Evolutionary conservation across 768 basidiomycete species (phyloP).

Genomic region (Antrodiella citrinella): DNA sequence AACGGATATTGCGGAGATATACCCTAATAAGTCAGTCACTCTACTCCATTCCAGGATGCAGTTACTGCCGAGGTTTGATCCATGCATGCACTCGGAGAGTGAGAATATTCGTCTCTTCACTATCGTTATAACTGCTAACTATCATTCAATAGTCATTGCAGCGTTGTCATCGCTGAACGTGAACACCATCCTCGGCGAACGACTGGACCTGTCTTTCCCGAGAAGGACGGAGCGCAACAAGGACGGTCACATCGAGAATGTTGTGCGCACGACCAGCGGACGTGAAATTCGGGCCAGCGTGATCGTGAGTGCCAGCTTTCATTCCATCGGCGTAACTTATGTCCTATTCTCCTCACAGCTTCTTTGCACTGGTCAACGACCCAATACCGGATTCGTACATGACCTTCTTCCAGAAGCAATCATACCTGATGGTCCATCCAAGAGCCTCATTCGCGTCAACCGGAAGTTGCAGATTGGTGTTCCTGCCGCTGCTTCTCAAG

Average conservation of each 20-base stretch:
- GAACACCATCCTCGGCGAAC: slow-evolving; percentile 43
- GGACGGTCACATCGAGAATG: slow-evolving; percentile 12
- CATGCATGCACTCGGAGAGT: slow-evolving; percentile 46
- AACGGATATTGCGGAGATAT: slow-evolving; percentile 48
- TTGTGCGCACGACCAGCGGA: slow-evolving; percentile 42
- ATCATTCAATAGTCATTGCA: slow-evolving; percentile 12
- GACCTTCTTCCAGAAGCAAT: slow-evolving; percentile 13
- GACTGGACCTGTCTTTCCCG: slow-evolving; percentile 36
- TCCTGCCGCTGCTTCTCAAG: not conserved
- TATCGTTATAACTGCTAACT: not conserved
- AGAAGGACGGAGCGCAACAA: slow-evolving; percentile 3
- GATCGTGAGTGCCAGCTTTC: slow-evolving; percentile 30
- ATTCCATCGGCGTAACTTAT: not conserved
- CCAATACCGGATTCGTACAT: slow-evolving; percentile 42
- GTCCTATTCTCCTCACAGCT: slow-evolving; percentile 27
- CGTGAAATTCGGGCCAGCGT: slow-evolving; percentile 44
- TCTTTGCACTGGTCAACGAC: slow-evolving; percentile 53
- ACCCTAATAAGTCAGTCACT: slow-evolving; percentile 45
- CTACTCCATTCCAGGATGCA: slow-evolving; percentile 50
- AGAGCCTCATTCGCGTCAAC: slow-evolving; percentile 35
- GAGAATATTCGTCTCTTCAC: slow-evolving; percentile 8
- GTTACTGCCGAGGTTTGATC: slow-evolving; percentile 48
- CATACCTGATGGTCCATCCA: slow-evolving; percentile 28
- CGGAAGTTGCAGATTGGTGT: slow-evolving; percentile 44
- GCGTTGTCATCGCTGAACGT: slow-evolving; percentile 26